Evolutionary conservation across 371 early-diverging fungal species (phyloP), one percentile per base, ranked within the genome.

Genomic region (Haplosporangium sp.): DNA sequence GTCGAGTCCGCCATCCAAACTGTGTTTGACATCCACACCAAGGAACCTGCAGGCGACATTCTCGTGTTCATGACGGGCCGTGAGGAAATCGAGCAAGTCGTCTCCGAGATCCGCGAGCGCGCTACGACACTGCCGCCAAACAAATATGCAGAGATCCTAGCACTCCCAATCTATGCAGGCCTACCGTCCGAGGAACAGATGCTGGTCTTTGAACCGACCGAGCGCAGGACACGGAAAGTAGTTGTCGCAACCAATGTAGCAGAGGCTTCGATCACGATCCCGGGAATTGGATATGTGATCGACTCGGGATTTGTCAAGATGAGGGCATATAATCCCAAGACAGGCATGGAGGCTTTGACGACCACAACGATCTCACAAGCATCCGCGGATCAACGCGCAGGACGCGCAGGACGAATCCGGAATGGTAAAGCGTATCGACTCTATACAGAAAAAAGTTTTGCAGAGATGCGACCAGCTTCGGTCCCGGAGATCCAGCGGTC

Each of bases 241-340:
- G 97, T 99, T 6, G 87, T 99, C 66, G 94, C 99, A 1, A 99
- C 99, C 18, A 99, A 99, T 81, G 98, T 99, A 70, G 99, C 99
- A 46, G 99, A 99, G 86, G 99, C 96, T 1, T 95, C 95, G 0
- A 84, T 98, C 29, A 98, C 96, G 0, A 95, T 98, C 50, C 95
- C 95, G 37, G 93, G 93, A 23, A 92, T 98, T 58, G 87, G 92
- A n/a, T 95, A 94, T 82, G 98, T 99, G 0, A 90, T 99, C 12
- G 99, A 99, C 81, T 86, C 87, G 55, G 99, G 98, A 2, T 93
- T 97, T 83, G 94, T 94, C 48, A 97, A 97, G 74, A 90, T 92
- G 45, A 95, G 95, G 54, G 89, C 90, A 9, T 94, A 87, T 81
- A 92, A 94, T 74, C 88, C 94, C 16, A 80, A 81, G 59, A 91